Evolutionary conservation across 352 stramenopile species (phyloP).

Genomic region (Phytophthora tubulina): DNA sequence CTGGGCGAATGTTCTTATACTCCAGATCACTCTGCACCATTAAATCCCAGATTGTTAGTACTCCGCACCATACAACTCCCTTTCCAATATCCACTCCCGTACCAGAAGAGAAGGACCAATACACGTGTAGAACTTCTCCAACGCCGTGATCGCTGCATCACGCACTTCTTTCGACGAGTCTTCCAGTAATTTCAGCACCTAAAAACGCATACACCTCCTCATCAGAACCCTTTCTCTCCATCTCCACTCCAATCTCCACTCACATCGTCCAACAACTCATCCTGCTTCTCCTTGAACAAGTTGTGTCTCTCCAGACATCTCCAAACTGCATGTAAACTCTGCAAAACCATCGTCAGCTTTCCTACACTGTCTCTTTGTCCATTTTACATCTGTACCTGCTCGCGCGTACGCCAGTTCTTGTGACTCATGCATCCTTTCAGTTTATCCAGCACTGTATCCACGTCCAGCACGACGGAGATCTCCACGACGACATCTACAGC

Average conservation of each 20-base stretch:
- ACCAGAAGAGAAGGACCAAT: conserved; percentile 80
- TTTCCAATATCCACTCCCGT: conserved; percentile 7
- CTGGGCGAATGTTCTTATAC: conserved; percentile 74
- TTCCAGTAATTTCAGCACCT: conserved; percentile 76
- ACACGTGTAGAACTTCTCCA: conserved; percentile 82
- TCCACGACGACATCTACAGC: conserved; percentile 77
- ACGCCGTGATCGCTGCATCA: conserved; percentile 65
- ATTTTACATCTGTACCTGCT: conserved; percentile 58
- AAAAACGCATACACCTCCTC: conserved; percentile 8
- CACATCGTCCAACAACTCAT: conserved; percentile 70
- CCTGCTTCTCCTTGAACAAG: conserved; percentile 58
- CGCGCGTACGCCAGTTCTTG: conserved; percentile 88
- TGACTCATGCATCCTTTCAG: conserved; percentile 55
- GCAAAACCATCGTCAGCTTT: conserved; percentile 7
- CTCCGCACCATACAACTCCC: conserved; percentile 13
- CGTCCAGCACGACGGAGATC: conserved; percentile 73
- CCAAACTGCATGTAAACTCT: conserved; percentile 79
- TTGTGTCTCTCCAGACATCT: conserved; percentile 65
- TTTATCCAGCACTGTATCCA: conserved; percentile 65
- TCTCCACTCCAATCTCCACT: conserved; percentile 13
- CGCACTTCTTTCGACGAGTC: conserved; percentile 89
- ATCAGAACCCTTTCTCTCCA: conserved; percentile 1
- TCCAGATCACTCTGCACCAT: conserved; percentile 66
- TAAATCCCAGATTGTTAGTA: not conserved
- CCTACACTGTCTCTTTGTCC: not conserved